These are phyloP conservation scores for Diaporthe sp. DNA, from an alignment of 2,329 filamentous ascomycete genomes.

Conservation along the genomic window DNA sequence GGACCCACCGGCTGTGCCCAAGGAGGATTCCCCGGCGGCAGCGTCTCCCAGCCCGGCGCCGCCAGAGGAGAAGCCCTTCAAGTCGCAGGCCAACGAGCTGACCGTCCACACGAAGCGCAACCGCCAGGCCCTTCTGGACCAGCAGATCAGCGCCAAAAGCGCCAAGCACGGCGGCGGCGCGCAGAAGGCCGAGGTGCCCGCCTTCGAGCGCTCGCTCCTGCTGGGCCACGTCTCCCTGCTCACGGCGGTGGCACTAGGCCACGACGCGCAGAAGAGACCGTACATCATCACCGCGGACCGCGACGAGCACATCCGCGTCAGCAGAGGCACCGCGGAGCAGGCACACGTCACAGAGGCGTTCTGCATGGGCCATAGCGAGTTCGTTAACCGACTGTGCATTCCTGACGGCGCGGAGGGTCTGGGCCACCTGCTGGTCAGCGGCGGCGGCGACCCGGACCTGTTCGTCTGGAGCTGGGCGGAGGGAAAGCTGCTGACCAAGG, in stretches of 20 bases:
- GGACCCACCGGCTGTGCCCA: conserved; percentile 23
- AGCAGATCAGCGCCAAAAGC: conserved; percentile 60
- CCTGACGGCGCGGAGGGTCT: conserved; percentile 61
- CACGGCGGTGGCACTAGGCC: conserved; percentile 76
- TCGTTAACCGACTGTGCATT: conserved; percentile 83
- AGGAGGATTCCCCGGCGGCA: conserved; percentile 44
- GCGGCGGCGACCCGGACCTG: conserved; percentile 85
- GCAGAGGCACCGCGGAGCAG: conserved; percentile 80
- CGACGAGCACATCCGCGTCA: conserved; percentile 87
- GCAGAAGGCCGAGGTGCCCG: conserved; percentile 52
- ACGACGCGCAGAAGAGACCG: conserved; percentile 54
- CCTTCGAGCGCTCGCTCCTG: conserved; percentile 82
- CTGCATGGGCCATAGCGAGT: conserved; percentile 89
- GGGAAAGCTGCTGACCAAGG: conserved; percentile 66
- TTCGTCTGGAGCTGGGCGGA: conserved; percentile 86
- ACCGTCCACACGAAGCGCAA: conserved; percentile 77
- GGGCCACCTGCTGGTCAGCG: conserved; percentile 79
- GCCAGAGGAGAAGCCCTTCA: conserved; percentile 51
- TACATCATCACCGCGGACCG: conserved; percentile 71
- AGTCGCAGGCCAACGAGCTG: conserved; percentile 68
- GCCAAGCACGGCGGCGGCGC: conserved; percentile 35
- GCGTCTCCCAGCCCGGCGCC: conserved; percentile 34
- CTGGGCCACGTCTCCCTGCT: conserved; percentile 97
- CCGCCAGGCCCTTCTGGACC: conserved; percentile 70
- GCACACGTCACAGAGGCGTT: conserved; percentile 90